Evolutionary conservation across 306 rosid genomes (phyloP), one percentile per base, ranked within the genome.

Genomic region (Vigna nakashimae): DNA sequence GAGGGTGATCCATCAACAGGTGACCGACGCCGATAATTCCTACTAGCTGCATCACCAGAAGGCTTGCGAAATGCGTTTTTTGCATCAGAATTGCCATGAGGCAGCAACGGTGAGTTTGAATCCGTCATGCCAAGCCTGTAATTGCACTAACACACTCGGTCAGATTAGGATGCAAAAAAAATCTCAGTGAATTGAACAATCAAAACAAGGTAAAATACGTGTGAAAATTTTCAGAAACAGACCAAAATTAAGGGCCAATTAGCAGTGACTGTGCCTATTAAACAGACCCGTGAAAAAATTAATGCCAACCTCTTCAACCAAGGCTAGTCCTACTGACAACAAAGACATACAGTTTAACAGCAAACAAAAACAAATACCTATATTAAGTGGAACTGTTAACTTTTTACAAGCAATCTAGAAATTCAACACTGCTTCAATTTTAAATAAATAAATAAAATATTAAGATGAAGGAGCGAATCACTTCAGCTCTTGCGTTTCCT

Each of bases 21-120:
- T 62, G 97, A 89, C 28, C 81, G 88, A 9, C 90, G 96, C 49
- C 99, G 90, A 72, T 95, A 92, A 70, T 89, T 92, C 91, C 99
- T 87, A 72, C 68, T 81, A 73, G 86, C 75, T 17, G 93, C 78
- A 70, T 90, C 97, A 30, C 81, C 81, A 46, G 93, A 83, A 62
- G 97, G 98, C 81, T 91, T 88, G 48, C 93, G 93, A 79, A 95
- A 87, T 24, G 82, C 86, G 49, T 84, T 78, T 60, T 90, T 93
- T 4, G 88, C 5, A 71, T 89, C 93, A 24, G 71, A 67, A 58
- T 67, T 69, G 56, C 79, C 87, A 20, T 77, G 73, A 17, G 81
- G 64, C 0, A 73, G 69, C 73, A 82, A 53, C 28, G 49, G 86
- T 22, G 43, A 84, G 71, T 80, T 80, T 28, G 87, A 78, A 67